Base-by-base conservation (phyloP, 2,329 filamentous ascomycete genomes). In the Ophiognomonia clavigignenti-juglandacearum region DNA sequence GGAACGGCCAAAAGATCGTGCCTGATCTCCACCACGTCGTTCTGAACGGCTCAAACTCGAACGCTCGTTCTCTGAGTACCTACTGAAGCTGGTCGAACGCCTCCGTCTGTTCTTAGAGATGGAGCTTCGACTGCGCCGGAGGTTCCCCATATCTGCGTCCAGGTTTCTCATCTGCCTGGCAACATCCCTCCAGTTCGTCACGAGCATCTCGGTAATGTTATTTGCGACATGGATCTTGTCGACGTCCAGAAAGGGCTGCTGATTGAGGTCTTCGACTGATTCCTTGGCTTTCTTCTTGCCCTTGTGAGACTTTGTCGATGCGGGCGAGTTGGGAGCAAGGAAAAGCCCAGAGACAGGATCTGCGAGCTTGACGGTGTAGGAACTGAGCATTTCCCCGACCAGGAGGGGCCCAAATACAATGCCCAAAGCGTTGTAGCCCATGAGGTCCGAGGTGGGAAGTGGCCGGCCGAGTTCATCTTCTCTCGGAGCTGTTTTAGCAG, bases 371-470 rank as follows among this genome's bases (percentile, higher is more conserved):
- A 70, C 72, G 18, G 63, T 68, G 54, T 78, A 82, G 14, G 68
- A 62, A 16, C 75, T 70, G 24, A 83, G 63, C 14, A 80, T 59
- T 36, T 83, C 74, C 2, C 82, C 78, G 3, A 85, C 60, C 5
- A 86, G 64, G 0, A 86, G 66, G 1, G 83, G 82, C 0, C 82
- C 83, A 59, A 86, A 85, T 2, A 85, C 68, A 42, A 83, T 79
- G 0, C 81, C 78, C 9, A 86, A 65, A 2, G 81, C 73, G 42
- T 66, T 71, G 56, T 83, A 86, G 10, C 78, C 81, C 82, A 85
- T 85, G 38, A 82, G 57, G 50, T 83, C 79, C 7, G 69, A 67
- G 3, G 75, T 78, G 1, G 77, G 73, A 10, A 81, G 63, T 3
- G 77, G 73, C 31, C 68, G 65, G 5, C 77, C 75, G 10, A 66